Evolutionary conservation across 306 rosid species (phyloP).

Genomic region (Fragaria iinumae): DNA sequence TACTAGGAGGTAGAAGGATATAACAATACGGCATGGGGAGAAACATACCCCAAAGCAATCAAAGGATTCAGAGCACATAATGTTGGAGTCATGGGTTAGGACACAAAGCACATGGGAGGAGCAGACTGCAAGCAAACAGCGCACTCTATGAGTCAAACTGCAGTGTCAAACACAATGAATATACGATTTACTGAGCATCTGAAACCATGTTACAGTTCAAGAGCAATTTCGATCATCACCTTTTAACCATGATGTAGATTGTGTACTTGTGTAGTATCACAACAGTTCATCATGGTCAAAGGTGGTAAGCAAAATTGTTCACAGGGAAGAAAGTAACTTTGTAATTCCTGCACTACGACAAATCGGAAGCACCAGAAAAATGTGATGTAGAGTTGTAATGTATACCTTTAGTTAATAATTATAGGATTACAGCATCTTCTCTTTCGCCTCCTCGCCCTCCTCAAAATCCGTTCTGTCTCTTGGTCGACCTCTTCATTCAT

Average conservation of each 20-base stretch:
- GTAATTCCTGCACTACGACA: slow-evolving; percentile 8
- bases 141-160: background rate
- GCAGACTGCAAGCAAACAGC: background rate
- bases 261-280: background rate
- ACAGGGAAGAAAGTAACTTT: background rate
- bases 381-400: slow-evolving; percentile 6
- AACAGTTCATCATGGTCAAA: background rate
- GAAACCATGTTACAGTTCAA: background rate
- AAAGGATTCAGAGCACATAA: background rate
- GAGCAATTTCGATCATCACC: background rate
- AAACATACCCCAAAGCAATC: background rate
- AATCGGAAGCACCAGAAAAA: background rate
- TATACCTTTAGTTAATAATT: slow-evolving; percentile 63
- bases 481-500: slow-evolving; percentile 54
- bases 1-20: slow-evolving; percentile 10
- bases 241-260: background rate
- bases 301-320: background rate
- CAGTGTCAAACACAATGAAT: background rate
- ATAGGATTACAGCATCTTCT: slow-evolving; percentile 59
- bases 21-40: slow-evolving; percentile 3
- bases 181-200: background rate
- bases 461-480: slow-evolving; percentile 72
- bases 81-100: slow-evolving; percentile 1
- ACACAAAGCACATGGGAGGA: slow-evolving; percentile 8
- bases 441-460: slow-evolving; percentile 83